Base-by-base conservation (phyloP, 1,284 basidiomycete species). In the Moesziomyces aphidis region DNA sequence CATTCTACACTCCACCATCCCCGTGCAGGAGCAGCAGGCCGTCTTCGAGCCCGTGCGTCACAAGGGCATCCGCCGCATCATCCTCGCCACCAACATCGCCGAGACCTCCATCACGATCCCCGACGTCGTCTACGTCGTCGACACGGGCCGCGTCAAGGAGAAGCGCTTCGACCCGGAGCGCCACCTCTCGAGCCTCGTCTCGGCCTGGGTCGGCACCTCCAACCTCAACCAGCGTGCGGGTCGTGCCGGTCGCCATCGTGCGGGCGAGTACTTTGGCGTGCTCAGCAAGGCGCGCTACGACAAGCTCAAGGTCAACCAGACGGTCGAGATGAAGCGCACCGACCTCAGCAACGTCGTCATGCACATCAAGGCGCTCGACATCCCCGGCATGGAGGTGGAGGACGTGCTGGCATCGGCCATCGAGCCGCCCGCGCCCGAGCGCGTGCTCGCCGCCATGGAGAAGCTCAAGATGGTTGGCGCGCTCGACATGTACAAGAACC, bases 331-430 rank as follows among this genome's bases (percentile, higher is more conserved):
- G 94, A 95, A 94, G 86, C 89, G 95, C 34, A 70, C 73, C 17
- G 83, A 85, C 58, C 72, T 85, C 46, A 83, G 80, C 60, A 82
- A 83, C 56, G 79, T 83, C 22, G 82, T 83, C 77, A 94, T 84
- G 95, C 95, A 96, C 84, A 90, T 98, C 86, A 98, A 97, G 82
- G 95, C 95, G n/a, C 89, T 97, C 50, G 91, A 95, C 81, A 93
- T 97, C 84, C 92, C 94, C 7, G 90, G 90, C 54, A 91, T 95
- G 90, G 87, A 89, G 36, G 93, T 93, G 21, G 93, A 97, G 82
- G 91, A 95, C 61, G 94, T 97, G 24, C 87, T 98, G 21, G 90
- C 89, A 0, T 90, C 89, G 23, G 89, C 92, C 10, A 97, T 97
- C 73, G 95, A 97, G 85, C 93, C 96, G 6, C 95, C 95, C n/a